Percentiles rank a stretch among this genome's conserved stretches.
These are phyloP conservation scores for Pythium brachiatum DNA, from an alignment of 352 stramenopile genomes.

Conservation along the genomic window DNA sequence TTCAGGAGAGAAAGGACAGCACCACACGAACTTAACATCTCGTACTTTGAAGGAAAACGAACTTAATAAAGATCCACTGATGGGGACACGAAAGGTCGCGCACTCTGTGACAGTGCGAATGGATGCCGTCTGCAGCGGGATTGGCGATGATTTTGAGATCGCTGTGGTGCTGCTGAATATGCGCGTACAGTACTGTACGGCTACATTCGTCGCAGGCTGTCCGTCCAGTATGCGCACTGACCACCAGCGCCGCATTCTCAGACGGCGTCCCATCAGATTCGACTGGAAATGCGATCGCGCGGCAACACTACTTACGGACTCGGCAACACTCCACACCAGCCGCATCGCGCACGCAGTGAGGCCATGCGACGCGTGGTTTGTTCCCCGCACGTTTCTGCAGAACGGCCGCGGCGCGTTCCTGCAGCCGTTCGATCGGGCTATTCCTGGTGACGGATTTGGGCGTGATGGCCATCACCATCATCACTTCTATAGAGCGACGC, in stretches of 20 bases:
- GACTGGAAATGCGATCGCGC: background rate
- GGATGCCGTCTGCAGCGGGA: no score
- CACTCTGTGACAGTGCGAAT: no score
- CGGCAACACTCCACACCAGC: no score
- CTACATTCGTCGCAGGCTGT: no score
- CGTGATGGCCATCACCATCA: conserved; percentile 18
- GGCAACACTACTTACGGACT: no score
- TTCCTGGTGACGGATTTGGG: conserved; percentile 6
- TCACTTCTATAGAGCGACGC: no score
- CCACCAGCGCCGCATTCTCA: background rate
- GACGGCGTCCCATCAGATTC: conserved; percentile 4
- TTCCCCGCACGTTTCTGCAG: conserved; percentile 8
- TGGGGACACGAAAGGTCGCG: conserved; percentile 7
- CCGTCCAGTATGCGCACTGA: background rate
- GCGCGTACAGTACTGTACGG: no score
- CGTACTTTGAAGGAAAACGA: conserved; percentile 1
- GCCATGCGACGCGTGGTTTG: background rate
- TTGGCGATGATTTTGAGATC: no score
- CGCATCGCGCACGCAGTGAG: no score
- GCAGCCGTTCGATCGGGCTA: background rate
- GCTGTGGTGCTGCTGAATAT: no score
- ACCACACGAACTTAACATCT: conserved; percentile 1
- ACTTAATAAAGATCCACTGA: background rate
- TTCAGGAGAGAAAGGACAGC: background rate
- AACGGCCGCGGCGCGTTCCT: conserved; percentile 14